Evolutionary conservation across 306 rosid species (phyloP), one percentile per base, ranked within the genome.

Genomic region (Gillenia trifoliata): DNA sequence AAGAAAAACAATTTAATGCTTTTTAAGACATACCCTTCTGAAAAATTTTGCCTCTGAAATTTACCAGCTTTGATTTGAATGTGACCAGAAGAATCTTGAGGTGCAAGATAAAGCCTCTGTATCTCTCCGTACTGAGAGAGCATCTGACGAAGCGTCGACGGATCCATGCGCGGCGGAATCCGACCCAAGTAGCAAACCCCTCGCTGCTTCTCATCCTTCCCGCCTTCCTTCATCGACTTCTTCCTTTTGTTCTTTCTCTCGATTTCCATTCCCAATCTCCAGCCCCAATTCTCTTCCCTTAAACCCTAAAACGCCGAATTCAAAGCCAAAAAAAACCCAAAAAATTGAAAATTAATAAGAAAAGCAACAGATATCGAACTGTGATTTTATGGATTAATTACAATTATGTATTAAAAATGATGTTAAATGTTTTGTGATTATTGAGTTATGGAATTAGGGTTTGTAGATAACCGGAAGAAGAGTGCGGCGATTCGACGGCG

Each of bases 131-230:
- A 85, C 70, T 87, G 94, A 4, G 96, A 88, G 64, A 94, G 89
- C 79, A 88, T 79, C 52, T 82, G 90, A 11, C 91, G 91, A 78
- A 94, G 90, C 72, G 81, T 85, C 57, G 84, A 68, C 20, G 80
- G 94, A 79, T 91, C 91, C 97, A 91, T 93, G 63, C 82, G 94
- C 17, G 93, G 98, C 2, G 98, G 97, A 69, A 94, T 87, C 8
- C 96, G 89, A 77, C 97, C 87, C 82, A 91, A 29, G 72, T 90
- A 92, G 78, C 96, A 92, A 54, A 94, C 85, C 2, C 99, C 99
- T 1, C 90, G 93, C 81, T 61, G 93, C 80, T 61, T 86, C 4
- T 77, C 22, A 15, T 86, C 90, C 75, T 79, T 72, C 22, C 80
- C 85, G 8, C 88, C 77, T 64, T 89, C 93, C 80, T 73, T 84